Evolutionary conservation across 1,139 yeast genomes (phyloP).

Genomic region (Arxiozyma slooffiae): DNA sequence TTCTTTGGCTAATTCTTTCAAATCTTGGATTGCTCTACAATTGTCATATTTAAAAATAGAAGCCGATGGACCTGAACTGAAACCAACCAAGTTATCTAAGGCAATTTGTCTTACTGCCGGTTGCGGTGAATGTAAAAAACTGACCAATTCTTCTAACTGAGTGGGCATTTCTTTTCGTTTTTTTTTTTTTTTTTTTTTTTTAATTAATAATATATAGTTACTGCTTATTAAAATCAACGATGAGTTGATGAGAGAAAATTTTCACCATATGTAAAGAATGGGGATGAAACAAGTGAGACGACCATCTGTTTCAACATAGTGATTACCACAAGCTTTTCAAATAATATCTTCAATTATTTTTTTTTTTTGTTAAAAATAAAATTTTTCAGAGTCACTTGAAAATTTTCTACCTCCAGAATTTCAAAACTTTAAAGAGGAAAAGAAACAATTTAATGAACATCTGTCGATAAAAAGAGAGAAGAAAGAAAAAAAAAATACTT

Average conservation of each 20-base stretch:
- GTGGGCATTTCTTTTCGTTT: conserved; percentile 38
- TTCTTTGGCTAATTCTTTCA: conserved; percentile 48
- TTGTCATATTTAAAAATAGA: conserved; percentile 61
- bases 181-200: too few relatives aligned
- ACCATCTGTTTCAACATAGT: neutral
- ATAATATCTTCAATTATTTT: neutral
- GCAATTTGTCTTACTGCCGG: conserved; percentile 81
- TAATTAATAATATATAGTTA: neutral
- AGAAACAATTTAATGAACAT: neutral
- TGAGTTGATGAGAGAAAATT: too few relatives aligned
- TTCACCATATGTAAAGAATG: too few relatives aligned
- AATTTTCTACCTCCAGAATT: too few relatives aligned
- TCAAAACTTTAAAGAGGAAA: neutral
- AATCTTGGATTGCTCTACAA: conserved; percentile 63
- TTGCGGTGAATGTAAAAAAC: conserved; percentile 74
- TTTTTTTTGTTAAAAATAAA: too few relatives aligned
- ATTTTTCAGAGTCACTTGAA: too few relatives aligned
- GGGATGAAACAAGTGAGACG: too few relatives aligned
- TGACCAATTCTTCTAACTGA: conserved; percentile 61
- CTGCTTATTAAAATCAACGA: too few relatives aligned
- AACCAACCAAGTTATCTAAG: conserved; percentile 73
- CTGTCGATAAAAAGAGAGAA: too few relatives aligned
- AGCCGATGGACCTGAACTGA: conserved; percentile 59
- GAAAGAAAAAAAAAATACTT: too few relatives aligned
- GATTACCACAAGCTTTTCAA: neutral